Conservation (phyloP, 2,329 filamentous ascomycete genomes). For the Fusarium hostae region DNA sequence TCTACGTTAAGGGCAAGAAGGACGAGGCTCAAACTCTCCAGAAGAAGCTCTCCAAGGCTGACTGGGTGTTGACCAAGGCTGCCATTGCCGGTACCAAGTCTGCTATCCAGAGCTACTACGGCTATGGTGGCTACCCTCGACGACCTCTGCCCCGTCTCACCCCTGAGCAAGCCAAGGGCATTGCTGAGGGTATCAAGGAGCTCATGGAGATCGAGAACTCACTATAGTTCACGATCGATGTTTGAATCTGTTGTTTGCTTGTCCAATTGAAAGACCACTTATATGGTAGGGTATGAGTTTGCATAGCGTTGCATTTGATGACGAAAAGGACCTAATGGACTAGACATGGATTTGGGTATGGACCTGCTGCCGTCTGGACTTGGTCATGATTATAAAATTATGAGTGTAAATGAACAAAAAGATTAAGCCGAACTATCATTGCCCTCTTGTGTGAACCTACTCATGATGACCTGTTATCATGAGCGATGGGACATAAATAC, state of each 20-base stretch:
- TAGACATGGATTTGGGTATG: neutral
- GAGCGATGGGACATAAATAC: neutral
- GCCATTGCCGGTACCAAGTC: conserved; percentile 89
- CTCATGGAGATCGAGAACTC: conserved; percentile 73
- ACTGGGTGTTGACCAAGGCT: conserved; percentile 85
- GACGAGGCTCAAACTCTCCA: conserved; percentile 82
- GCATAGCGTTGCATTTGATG: conserved; percentile 41
- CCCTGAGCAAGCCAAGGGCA: conserved; percentile 62
- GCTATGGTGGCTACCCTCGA: conserved; percentile 82
- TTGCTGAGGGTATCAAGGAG: conserved; percentile 68
- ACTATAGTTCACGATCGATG: conserved; percentile 48
- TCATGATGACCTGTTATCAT: neutral
- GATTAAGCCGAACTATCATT: neutral
- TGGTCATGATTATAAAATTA: conserved; percentile 23
- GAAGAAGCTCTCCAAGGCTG: conserved; percentile 79
- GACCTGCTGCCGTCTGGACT: neutral
- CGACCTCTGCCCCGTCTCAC: conserved; percentile 75
- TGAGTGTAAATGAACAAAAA: conserved; percentile 30
- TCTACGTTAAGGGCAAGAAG: conserved; percentile 77
- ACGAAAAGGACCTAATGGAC: conserved; percentile 10
- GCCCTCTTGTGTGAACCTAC: neutral
- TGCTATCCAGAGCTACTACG: conserved; percentile 82
- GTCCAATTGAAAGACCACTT: neutral
- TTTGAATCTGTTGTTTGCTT: neutral
- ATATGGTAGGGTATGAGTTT: conserved; percentile 21